Conservation (phyloP, 345 rosid genomes). For the Rhizophora mangle region DNA sequence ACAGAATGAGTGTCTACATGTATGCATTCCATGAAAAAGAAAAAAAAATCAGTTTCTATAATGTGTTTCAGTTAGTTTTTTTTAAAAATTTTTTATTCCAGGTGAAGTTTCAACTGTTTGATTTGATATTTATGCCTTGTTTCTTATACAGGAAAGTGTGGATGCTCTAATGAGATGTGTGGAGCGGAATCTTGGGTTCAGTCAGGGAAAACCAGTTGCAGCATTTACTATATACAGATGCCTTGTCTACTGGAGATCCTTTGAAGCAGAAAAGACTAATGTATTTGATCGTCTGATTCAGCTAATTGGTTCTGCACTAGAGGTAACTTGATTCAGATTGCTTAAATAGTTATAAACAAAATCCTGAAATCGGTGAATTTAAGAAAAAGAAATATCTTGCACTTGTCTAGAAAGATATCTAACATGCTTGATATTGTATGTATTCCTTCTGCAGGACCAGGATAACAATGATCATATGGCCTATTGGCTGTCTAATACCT, state of each 20-base stretch:
- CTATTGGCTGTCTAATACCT: conserved; percentile 92
- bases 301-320: conserved; percentile 92
- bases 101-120: conserved; percentile 13
- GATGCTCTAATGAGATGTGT: conserved; percentile 79
- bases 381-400: neutral
- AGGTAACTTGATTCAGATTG: conserved; percentile 45
- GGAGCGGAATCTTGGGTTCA: conserved; percentile 61
- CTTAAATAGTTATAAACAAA: neutral
- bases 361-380: neutral
- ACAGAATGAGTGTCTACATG: conserved; percentile 73
- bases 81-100: neutral
- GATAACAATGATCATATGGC: conserved; percentile 89
- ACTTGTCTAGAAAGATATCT: neutral
- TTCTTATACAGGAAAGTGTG: conserved; percentile 65
- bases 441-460: conserved; percentile 50
- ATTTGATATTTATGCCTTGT: conserved; percentile 9
- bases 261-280: conserved; percentile 91
- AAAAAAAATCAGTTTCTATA: neutral
- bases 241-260: conserved; percentile 95
- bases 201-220: conserved; percentile 82
- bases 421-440: conserved; percentile 7
- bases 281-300: conserved; percentile 95
- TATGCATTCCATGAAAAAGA: conserved; percentile 26
- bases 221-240: conserved; percentile 95
- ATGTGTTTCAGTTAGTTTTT: neutral